Conservation (phyloP, 371 early-diverging fungal genomes). For the Coemansia sp. region DNA sequence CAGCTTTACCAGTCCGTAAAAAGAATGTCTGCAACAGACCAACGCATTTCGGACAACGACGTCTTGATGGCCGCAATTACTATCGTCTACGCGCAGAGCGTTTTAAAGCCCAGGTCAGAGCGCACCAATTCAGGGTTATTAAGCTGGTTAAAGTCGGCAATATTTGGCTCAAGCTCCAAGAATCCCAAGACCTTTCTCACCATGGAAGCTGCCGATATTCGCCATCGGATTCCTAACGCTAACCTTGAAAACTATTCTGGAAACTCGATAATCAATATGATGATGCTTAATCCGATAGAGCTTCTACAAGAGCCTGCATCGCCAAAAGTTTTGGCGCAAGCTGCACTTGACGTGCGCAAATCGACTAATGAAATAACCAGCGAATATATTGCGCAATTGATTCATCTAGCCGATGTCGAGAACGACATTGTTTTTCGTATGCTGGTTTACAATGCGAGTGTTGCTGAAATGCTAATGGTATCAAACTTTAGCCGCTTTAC, state of each 20-base stretch:
- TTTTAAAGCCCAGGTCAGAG: no score
- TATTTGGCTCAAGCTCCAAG: no score
- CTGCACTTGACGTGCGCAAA: slow-evolving; percentile 1
- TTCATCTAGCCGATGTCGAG: background rate
- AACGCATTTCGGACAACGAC: slow-evolving; percentile 27
- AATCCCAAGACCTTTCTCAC: no score
- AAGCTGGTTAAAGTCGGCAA: no score
- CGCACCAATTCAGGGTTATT: no score
- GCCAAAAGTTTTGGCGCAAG: background rate
- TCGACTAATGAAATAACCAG: background rate
- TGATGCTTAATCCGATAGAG: no score
- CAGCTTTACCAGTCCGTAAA: background rate
- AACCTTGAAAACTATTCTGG: no score
- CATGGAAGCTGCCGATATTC: no score
- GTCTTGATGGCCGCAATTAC: slow-evolving; percentile 10
- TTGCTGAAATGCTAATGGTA: background rate
- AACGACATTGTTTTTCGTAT: background rate
- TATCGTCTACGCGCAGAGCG: slow-evolving; percentile 7
- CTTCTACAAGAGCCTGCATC: background rate
- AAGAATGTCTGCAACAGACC: background rate
- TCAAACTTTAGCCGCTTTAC: slow-evolving; percentile 5
- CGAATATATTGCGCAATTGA: background rate
- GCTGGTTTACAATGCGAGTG: background rate
- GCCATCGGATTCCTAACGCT: no score
- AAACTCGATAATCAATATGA: no score